phyloP scores from a whole-genome alignment of 805 yeast genomes.

The Teunomyces gatunensis region DNA sequence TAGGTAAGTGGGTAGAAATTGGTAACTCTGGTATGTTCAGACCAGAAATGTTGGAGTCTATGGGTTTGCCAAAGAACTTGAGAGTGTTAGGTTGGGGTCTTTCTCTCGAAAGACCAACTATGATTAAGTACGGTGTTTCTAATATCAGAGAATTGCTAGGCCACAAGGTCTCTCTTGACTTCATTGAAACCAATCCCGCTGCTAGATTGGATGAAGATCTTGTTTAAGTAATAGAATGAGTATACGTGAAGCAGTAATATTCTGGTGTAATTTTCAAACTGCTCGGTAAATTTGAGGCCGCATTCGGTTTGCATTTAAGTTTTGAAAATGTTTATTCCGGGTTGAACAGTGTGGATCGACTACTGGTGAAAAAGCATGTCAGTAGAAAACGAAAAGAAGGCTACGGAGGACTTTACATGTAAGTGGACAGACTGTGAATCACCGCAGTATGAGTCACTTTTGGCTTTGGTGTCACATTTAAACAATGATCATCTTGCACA shows the following conservation, averaged over 20 bases:
- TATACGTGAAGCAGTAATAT: constrained; percentile 1
- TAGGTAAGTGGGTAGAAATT: constrained; percentile 97
- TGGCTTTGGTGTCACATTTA: constrained; percentile 32
- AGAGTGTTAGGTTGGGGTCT: constrained; percentile 98
- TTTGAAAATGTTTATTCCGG: no score
- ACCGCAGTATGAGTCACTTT: constrained; percentile 10
- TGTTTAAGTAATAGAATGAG: constrained; percentile 15
- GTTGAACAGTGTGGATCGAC: not conserved
- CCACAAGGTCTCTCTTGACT: constrained; percentile 92
- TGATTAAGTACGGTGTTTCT: constrained; percentile 95
- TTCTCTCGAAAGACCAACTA: constrained; percentile 96
- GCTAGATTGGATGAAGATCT: constrained; percentile 79
- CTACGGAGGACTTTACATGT: constrained; percentile 17
- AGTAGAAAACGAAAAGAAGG: not conserved
- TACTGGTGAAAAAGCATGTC: not conserved
- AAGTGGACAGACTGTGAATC: constrained; percentile 32
- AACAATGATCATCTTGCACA: constrained; percentile 25
- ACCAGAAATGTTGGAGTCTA: constrained; percentile 97
- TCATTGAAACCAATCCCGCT: constrained; percentile 94
- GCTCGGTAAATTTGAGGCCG: not conserved
- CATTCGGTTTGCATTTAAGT: not conserved
- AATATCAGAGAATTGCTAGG: constrained; percentile 96
- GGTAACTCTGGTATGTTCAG: constrained; percentile 99
- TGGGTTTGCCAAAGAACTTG: constrained; percentile 95
- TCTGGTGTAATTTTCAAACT: not conserved